phyloP scores from a whole-genome alignment of 345 rosid species.

The Gossypium herbaceum region DNA sequence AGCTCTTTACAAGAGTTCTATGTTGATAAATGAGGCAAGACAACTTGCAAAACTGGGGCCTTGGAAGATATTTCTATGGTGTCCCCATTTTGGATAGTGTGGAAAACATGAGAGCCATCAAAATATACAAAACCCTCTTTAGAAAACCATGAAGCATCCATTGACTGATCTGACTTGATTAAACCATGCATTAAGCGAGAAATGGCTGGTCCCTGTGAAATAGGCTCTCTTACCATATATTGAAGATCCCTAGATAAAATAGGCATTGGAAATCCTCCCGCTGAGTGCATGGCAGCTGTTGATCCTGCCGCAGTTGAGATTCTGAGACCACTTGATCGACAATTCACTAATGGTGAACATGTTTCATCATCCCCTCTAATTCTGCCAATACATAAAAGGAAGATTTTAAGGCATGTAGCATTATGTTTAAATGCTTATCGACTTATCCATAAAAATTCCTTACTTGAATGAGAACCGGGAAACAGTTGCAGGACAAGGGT shows the following conservation, averaged over 20 bases:
- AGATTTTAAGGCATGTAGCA: not conserved
- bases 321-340: constrained; percentile 89
- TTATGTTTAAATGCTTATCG: not conserved
- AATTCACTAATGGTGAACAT: constrained; percentile 43
- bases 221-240: constrained; percentile 91
- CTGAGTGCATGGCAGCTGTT: constrained; percentile 89
- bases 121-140: constrained; percentile 60
- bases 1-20: constrained; percentile 2
- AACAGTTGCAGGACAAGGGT: constrained; percentile 79
- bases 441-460: not conserved
- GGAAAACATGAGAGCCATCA: constrained; percentile 67
- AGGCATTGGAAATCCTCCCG: constrained; percentile 82
- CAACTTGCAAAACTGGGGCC: constrained; percentile 65
- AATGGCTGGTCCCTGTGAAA: constrained; percentile 39
- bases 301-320: constrained; percentile 87
- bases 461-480: constrained; percentile 86
- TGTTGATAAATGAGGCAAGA: constrained; percentile 43
- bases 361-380: constrained; percentile 40
- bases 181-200: constrained; percentile 59
- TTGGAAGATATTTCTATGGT: constrained; percentile 51
- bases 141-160: constrained; percentile 62
- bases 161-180: constrained; percentile 42
- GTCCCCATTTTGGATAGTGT: constrained; percentile 53
- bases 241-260: constrained; percentile 63
- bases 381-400: constrained; percentile 33